Percentiles rank a stretch among this genome's conserved stretches.
phyloP scores from a whole-genome alignment of 805 yeast genomes.

The Kodamaea sagamina region DNA sequence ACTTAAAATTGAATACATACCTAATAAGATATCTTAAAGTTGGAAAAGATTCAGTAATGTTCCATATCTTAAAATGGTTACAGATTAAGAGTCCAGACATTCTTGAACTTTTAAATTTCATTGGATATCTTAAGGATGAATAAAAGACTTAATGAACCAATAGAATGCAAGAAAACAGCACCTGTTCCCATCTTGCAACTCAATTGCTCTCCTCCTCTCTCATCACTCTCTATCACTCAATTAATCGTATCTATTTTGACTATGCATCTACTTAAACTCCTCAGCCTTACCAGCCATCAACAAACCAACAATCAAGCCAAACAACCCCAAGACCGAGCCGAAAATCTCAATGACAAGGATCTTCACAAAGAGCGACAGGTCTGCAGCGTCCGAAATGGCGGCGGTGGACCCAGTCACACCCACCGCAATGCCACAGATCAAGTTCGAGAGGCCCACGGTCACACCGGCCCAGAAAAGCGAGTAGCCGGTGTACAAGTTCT shows the following conservation, averaged over 20 bases:
- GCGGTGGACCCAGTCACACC: constrained; percentile 99
- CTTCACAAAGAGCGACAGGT: constrained; percentile 90
- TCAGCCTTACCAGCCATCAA: constrained; percentile 95
- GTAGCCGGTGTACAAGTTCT: constrained; percentile 91
- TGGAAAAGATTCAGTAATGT: no score
- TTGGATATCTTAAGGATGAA: no score
- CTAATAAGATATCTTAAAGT: no score
- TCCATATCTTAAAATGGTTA: no score
- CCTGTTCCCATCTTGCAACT: no score
- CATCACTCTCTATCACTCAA: no score
- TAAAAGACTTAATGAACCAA: no score
- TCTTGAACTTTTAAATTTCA: no score
- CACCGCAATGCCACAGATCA: constrained; percentile 95
- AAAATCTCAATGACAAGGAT: constrained; percentile 96
- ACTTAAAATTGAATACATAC: no score
- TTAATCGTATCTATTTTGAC: constrained; percentile 2
- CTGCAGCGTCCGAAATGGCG: constrained; percentile 97
- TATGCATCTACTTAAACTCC: constrained; percentile 61
- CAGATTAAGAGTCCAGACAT: no score
- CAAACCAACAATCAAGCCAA: constrained; percentile 95
- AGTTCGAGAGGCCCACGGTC: constrained; percentile 90
- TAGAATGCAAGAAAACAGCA: no score
- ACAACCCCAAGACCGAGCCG: constrained; percentile 92
- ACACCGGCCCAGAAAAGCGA: constrained; percentile 97
- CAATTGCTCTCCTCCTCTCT: no score